phyloP scores from a whole-genome alignment of 306 rosid species.

The Trifolium repens region DNA sequence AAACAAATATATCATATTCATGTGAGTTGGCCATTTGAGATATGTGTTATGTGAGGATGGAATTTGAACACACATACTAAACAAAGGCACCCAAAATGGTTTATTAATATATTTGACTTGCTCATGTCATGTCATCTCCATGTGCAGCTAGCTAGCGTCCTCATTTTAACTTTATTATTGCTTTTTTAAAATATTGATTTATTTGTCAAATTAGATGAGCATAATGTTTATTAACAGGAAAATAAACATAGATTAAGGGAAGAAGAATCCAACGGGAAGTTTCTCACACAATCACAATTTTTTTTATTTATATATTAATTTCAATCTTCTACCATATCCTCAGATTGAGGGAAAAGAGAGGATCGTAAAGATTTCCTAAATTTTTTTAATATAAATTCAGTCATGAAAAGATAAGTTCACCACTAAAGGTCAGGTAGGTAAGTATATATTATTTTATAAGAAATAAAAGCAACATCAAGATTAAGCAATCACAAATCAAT shows the following conservation, averaged over 20 bases:
- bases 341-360: constrained; percentile 9
- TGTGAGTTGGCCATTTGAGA: neutral
- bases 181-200: constrained; percentile 25
- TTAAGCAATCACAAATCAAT: constrained; percentile 15
- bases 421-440: neutral
- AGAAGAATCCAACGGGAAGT: constrained; percentile 8
- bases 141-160: constrained; percentile 44
- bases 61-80: constrained; percentile 14
- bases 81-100: constrained; percentile 9
- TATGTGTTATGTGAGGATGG: constrained; percentile 10
- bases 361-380: constrained; percentile 17
- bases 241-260: neutral
- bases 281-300: constrained; percentile 6
- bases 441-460: neutral
- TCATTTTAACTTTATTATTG: constrained; percentile 11
- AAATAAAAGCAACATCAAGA: neutral
- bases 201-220: constrained; percentile 22
- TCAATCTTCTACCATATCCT: constrained; percentile 20
- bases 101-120: constrained; percentile 39
- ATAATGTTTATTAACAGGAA: constrained; percentile 18
- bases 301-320: neutral
- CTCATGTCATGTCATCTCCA: constrained; percentile 45
- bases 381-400: neutral
- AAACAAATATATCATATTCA: constrained; percentile 4
- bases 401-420: constrained; percentile 21